Evolutionary conservation across 192 early-diverging fungal genomes (phyloP).

Genomic region (Geranomyces variabilis): DNA sequence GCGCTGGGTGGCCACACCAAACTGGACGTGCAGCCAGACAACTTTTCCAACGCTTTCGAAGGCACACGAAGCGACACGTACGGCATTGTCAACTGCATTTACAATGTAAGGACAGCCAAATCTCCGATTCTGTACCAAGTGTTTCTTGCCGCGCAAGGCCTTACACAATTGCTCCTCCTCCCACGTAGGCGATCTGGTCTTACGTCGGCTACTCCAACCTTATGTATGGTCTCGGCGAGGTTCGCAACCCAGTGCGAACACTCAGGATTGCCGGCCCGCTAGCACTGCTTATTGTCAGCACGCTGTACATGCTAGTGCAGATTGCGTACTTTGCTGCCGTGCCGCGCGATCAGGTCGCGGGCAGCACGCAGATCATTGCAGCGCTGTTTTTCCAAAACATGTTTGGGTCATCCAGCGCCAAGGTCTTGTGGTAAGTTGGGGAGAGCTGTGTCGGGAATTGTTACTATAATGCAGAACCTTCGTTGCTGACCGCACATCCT

Average conservation of each 20-base stretch:
- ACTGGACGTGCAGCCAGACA: conserved; percentile 1
- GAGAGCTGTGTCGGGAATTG: no score
- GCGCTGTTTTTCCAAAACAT: conserved; percentile 60
- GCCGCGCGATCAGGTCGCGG: conserved; percentile 65
- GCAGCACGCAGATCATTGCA: conserved; percentile 66
- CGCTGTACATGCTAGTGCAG: conserved; percentile 79
- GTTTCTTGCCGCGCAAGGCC: no score
- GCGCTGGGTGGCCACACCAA: conserved; percentile 16
- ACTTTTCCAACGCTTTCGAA: conserved; percentile 31
- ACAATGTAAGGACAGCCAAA: not conserved
- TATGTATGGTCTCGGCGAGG: conserved; percentile 82
- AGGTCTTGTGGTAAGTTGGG: not conserved
- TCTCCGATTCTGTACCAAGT: no score
- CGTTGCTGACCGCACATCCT: no score
- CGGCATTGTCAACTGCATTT: conserved; percentile 14
- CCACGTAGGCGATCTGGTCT: conserved; percentile 57
- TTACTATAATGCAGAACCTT: no score
- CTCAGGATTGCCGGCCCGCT: conserved; percentile 79
- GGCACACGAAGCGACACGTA: conserved; percentile 13
- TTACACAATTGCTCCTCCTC: conserved; percentile 38
- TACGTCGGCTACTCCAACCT: conserved; percentile 75
- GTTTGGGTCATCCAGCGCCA: conserved; percentile 48
- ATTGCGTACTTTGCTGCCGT: conserved; percentile 82
- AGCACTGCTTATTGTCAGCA: conserved; percentile 69
- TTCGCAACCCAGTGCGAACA: conserved; percentile 76